These are phyloP conservation scores for Torulaspora gathmanii DNA, from an alignment of 805 yeast genomes.

Conservation along the genomic window DNA sequence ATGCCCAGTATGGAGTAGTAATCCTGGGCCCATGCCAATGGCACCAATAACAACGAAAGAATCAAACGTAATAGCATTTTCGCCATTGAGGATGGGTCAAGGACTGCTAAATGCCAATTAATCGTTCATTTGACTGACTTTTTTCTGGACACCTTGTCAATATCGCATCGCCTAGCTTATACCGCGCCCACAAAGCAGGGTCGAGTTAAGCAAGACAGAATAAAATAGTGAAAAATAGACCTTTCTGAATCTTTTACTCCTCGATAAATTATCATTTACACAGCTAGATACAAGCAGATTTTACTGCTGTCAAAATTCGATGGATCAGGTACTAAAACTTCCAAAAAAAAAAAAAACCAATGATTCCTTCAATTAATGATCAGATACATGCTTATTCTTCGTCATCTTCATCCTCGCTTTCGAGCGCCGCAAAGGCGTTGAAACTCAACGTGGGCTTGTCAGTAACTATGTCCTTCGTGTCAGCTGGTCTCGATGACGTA, in stretches of 20 bases:
- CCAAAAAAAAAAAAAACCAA: conserved; percentile 7
- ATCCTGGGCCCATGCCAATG: conserved; percentile 38
- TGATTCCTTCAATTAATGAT: conserved; percentile 6
- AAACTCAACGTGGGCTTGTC: conserved; percentile 62
- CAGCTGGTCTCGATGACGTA: conserved; percentile 68
- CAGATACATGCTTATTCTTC: conserved; percentile 16
- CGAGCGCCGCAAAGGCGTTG: conserved; percentile 80
- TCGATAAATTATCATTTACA: not conserved
- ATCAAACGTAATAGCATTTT: conserved; percentile 9
- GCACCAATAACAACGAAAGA: conserved; percentile 10
- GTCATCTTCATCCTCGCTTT: conserved; percentile 51
- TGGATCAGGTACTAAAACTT: not conserved
- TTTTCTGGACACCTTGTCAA: conserved; percentile 9
- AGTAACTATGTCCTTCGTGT: conserved; percentile 64
- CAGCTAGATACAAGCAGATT: not conserved
- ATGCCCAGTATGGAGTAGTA: conserved; percentile 67
- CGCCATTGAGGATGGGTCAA: not conserved
- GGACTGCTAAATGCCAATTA: no score
- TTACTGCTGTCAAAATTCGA: not conserved
- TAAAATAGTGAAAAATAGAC: not conserved
- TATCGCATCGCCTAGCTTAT: not conserved
- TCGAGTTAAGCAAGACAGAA: not conserved
- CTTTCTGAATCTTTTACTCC: not conserved
- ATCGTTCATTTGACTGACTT: not conserved
- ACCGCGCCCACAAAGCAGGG: not conserved